Base-by-base conservation (phyloP, 768 basidiomycete species). In the Trametes coccinea region DNA sequence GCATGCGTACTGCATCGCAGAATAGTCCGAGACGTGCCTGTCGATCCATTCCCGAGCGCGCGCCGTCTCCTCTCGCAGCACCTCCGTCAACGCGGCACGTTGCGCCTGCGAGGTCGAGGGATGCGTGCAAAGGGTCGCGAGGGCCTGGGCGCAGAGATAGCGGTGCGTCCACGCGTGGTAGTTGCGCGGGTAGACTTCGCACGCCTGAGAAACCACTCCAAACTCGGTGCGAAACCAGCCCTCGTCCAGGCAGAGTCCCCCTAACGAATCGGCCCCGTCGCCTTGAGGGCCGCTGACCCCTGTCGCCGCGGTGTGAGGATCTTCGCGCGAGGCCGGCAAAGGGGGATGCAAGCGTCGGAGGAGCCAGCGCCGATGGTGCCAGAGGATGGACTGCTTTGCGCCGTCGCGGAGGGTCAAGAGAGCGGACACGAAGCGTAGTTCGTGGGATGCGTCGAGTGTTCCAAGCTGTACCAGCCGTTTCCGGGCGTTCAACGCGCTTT, bases 81-180 rank as follows among this genome's bases (percentile, higher is more conserved):
- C 63, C 3, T 76, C 74, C 41, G 39, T 4, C 4, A 63, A 29
- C 22, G 3, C 50, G 11, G 11, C 4, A 43, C 30, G 39, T 13
- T 48, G 43, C 34, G 17, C 16, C 9, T 27, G 8, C 17, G 37
- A 53, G 37, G 39, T 29, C 17, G 55, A 17, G 49, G 29, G n/a
- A 6, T 41, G 31, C n/a, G 13, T 29, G 64, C 68, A 56, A 63
- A 71, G 44, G 2, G 48, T 27, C 40, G 74, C 68, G 39, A 74
- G 55, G 2, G 71, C 66, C 62, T 80, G 74, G 45, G 83, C 69
- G 56, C 84, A 75, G 44, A 80, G 80, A 49, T 77, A 76, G 68
- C 87, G 84, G 66, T 90, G 86, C 1, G 77, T 70, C 89, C 89
- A 90, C 4, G 86, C 87, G 71, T 87, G 83, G 69, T 90, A 91